phyloP scores from a whole-genome alignment of 139 green algal genomes.

The Tetradesmus lagerheimii region DNA sequence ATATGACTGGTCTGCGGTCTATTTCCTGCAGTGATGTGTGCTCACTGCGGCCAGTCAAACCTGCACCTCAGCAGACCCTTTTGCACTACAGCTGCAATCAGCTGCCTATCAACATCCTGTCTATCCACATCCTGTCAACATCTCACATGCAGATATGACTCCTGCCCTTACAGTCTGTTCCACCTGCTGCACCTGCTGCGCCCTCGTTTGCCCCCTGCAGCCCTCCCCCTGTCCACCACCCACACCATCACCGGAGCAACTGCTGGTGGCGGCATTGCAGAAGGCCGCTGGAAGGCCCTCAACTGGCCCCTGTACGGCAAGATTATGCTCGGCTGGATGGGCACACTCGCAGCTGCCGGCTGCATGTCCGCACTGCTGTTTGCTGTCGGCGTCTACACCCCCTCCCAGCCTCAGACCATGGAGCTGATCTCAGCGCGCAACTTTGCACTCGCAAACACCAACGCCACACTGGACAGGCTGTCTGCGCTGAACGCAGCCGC shows the following conservation, averaged over 20 bases:
- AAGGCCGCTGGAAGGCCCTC: conserved; percentile 12
- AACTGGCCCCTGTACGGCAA: conserved; percentile 37
- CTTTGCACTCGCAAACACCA: neutral
- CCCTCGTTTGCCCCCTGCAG: neutral
- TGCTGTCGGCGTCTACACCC: conserved; percentile 1
- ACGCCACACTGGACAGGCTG: conserved; percentile 14
- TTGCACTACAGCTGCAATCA: too few relatives aligned
- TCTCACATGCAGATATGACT: too few relatives aligned
- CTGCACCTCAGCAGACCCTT: too few relatives aligned
- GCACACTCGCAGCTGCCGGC: conserved; percentile 36
- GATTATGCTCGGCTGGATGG: conserved; percentile 2
- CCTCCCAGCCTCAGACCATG: neutral
- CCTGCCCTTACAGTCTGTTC: too few relatives aligned
- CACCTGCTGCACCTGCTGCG: neutral
- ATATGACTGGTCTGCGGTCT: neutral
- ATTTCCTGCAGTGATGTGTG: neutral
- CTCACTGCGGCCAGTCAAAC: too few relatives aligned
- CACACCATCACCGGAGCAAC: conserved; percentile 61
- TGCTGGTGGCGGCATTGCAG: conserved; percentile 40
- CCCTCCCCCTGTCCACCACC: conserved; percentile 49
- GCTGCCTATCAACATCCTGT: too few relatives aligned
- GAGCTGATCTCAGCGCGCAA: neutral
- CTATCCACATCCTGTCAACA: too few relatives aligned
- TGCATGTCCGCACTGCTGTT: conserved; percentile 26
- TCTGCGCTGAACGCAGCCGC: neutral